Base-by-base conservation (phyloP, 257 asterid genomes). In the Scutellaria barbata region DNA sequence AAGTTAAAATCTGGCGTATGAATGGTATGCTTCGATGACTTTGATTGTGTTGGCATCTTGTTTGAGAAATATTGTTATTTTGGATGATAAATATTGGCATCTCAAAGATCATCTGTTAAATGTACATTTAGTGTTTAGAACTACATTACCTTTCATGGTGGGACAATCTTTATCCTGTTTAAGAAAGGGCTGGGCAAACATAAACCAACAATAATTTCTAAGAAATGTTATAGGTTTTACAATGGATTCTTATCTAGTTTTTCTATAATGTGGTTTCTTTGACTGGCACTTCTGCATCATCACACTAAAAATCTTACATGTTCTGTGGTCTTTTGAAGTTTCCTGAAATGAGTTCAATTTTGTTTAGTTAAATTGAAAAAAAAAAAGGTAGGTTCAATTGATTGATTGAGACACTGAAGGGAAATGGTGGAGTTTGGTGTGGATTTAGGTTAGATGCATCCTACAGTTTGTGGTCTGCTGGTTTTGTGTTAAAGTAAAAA, bases 1-100 rank as follows among this genome's bases (percentile, higher is more conserved):
- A 92, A 81, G 97, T 95, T 35, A 95, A 95, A 74, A 87, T 92
- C 75, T 95, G 99, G 99, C 88, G 97, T 76, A 95, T 95, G 99
- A 92, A 95, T 74, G 98, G 98, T 91, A 92, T 55, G 81, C 30
- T 40, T 40, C 60, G 45, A 8, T 22, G 30, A 42, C 37, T 14
- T 42, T 42, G 30, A 33, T 59, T 18, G 35, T 18, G 16, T 45
- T 68, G 41, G 10, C 35, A 40, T 71, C 55, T 46, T 71, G 2
- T 8, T 66, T 59, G 40, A 58, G 48, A 56, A 30, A 18, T 56
- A 30, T 14, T 48, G 42, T 62, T 53, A 35, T 54, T 13, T 62
- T 76, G 16, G 39, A 50, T 48, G 51, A 60, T 66, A 13, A 45
- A 64, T 6, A 5, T 13, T 42, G 48, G 17, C 25, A 41, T 43